phyloP scores from a whole-genome alignment of 495 filamentous ascomycete genomes.

The Parachaetomium inaequale region DNA sequence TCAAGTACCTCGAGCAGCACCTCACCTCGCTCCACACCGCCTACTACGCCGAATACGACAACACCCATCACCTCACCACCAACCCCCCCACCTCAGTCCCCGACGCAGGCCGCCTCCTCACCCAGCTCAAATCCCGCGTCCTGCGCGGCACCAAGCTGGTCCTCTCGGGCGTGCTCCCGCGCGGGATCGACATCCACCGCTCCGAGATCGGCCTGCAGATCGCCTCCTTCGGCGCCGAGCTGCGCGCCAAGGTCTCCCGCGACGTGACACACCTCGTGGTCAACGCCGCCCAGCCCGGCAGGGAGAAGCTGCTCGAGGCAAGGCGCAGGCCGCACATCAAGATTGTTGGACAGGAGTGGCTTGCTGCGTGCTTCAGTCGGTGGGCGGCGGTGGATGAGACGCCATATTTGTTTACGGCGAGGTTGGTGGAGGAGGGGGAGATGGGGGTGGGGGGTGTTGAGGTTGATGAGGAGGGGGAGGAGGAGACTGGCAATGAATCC shows the following conservation, averaged over 20 bases:
- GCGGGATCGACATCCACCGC: conserved; percentile 66
- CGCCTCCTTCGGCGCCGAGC: conserved; percentile 73
- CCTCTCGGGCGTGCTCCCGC: conserved; percentile 83
- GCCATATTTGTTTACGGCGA: conserved; percentile 64
- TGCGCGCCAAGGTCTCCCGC: conserved; percentile 52
- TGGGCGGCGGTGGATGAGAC: conserved; percentile 75
- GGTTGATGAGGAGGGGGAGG: conserved; percentile 16
- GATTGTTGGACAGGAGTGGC: conserved; percentile 88
- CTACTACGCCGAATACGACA: conserved; percentile 79
- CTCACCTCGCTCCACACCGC: conserved; percentile 68
- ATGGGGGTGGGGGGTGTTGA: not conserved
- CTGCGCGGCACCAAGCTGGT: conserved; percentile 69
- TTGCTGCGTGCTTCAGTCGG: conserved; percentile 71
- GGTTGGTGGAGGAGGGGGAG: conserved; percentile 15
- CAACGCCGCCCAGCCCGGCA: conserved; percentile 62
- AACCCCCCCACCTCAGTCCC: conserved; percentile 66
- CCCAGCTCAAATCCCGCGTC: conserved; percentile 66
- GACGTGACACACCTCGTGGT: conserved; percentile 54
- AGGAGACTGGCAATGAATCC: too few relatives aligned
- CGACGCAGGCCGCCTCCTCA: conserved; percentile 79
- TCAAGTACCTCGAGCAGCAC: conserved; percentile 67
- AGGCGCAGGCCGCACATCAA: conserved; percentile 66
- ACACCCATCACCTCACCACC: conserved; percentile 21
- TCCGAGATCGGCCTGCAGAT: conserved; percentile 84
- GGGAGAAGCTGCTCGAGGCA: conserved; percentile 82